Conservation (phyloP, 2,329 filamentous ascomycete species). For the Colletotrichum lindemuthianum region DNA sequence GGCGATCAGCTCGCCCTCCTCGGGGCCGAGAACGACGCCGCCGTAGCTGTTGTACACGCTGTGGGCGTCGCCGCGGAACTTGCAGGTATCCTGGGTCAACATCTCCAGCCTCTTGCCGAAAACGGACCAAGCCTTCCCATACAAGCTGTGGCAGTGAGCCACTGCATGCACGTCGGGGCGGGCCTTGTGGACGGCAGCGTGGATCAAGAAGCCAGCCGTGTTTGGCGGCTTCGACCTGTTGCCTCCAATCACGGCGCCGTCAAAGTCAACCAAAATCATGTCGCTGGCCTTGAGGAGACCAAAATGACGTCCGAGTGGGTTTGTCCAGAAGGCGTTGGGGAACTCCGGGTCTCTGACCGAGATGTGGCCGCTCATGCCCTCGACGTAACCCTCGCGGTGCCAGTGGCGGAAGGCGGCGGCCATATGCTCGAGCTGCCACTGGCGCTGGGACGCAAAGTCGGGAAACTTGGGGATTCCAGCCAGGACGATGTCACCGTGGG, state of each 20-base stretch:
- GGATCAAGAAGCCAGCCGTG: conserved; percentile 76
- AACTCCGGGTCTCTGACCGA: conserved; percentile 71
- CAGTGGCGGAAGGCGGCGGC: conserved; percentile 75
- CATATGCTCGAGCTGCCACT: conserved; percentile 67
- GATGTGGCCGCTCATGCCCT: conserved; percentile 77
- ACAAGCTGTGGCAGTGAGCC: conserved; percentile 72
- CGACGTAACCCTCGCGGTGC: conserved; percentile 71
- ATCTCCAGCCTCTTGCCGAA: conserved; percentile 74
- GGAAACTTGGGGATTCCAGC: conserved; percentile 48
- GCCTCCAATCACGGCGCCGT: conserved; percentile 71
- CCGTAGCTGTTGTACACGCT: conserved; percentile 69
- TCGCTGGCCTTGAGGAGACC: conserved; percentile 72
- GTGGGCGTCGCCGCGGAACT: conserved; percentile 70
- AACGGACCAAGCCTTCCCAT: conserved; percentile 73
- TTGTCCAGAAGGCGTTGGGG: conserved; percentile 72
- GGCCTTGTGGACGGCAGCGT: conserved; percentile 72
- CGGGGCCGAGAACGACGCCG: conserved; percentile 62
- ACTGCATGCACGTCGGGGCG: conserved; percentile 72
- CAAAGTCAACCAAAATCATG: conserved; percentile 72
- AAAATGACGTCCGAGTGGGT: conserved; percentile 74
- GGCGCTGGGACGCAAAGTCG: conserved; percentile 54
- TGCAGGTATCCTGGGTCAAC: conserved; percentile 72
- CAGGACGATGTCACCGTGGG: conserved; percentile 44
- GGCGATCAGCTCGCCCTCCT: conserved; percentile 73
- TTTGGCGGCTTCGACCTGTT: conserved; percentile 70